Base-by-base conservation (phyloP, 768 basidiomycete species). In the Pleurotus pulmonarius region DNA sequence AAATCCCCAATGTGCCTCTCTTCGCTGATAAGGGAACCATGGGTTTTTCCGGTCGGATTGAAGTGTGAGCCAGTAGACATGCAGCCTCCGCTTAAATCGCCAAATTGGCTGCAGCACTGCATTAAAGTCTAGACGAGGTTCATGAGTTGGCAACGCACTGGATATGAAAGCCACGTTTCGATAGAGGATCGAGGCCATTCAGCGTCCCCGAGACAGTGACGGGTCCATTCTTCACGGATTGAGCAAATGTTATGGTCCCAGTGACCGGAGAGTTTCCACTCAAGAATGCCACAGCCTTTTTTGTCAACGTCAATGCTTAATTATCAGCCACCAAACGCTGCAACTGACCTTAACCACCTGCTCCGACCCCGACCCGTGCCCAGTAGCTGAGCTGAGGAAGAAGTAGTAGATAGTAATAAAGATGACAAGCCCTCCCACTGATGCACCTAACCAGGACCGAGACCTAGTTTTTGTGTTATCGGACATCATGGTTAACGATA, bases 121-220 rank as follows among this genome's bases (percentile, higher is more conserved):
- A 46, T 24, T 11, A 60, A 43, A 15, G 44, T 22, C 43, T 24
- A 57, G n/a, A 29, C 34, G 11, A 22, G 13, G 20, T 51, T 7
- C n/a, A 56, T 46, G 16, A 20, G 24, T 13, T 37, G 48, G 47
- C 22, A 16, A 74, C 86, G 56, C 61, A 90, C 89, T 94, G 91
- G 56, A 94, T 73, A 70, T 93, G 92, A 74, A 92, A 90, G 4
- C 92, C 92, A 37, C 85, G 80, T 57, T 75, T 65, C 4, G 85
- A 75, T 48, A 76, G 76, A 4, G 83, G 74, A 59, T 82, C 78
- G 45, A 93, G 77, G 58, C 80, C 80, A 56, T 71, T 75, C 59
- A 94, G 73, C 52, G 80, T 75, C 24, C 89, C 89, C 8, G 79
- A 79, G 40, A 93, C 70, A 12, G 72, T 81, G 48, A 90, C 86